Base-by-base conservation (phyloP, 2,329 filamentous ascomycete genomes). In the Fusarium xylarioides region DNA sequence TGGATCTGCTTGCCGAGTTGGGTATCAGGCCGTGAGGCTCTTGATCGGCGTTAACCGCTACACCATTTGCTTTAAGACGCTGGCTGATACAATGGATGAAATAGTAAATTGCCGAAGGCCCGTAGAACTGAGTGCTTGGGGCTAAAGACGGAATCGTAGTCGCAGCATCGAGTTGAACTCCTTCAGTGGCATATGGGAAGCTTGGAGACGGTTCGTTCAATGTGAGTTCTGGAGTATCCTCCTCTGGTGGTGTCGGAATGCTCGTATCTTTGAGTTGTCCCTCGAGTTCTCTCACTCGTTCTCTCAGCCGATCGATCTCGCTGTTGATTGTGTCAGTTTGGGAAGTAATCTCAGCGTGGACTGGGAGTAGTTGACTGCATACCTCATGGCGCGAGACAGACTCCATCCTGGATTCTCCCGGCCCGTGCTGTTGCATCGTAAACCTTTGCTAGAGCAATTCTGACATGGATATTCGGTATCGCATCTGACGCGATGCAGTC, bases 221-320 rank as follows among this genome's bases (percentile, higher is more conserved):
- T 12, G 3, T 1, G 12, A 12, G 8, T 0, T 11, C 18, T 0
- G 23, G 26, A 2, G 1, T 15, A 7, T 23, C 2, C 1, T 30
- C n/a, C 5, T 19, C 16, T 3, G 12, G 23, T 1, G 58, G n/a
- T 2, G 30, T 26, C 4, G 26, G 30, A 5, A 61, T 37, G 5
- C 18, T 55, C 7, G 9, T 14, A 5, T 12, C 19, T 19, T 7
- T 43, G 4, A 55, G 30, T 7, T 61, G 47, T 15, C 11, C n/a
- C 21, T 61, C 58, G 7, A 61, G 58, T 4, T 55, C 19, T 7
- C 12, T 35, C n/a, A 55, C 58, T 37, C 30, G 47, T 4, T 15
- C 23, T 55, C 19, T 55, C 49, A 61, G 7, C 2, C 23, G 5
- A 11, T 43, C 30, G 11, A 61, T 55, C n/a, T 61, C 58, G 4